Conservation (phyloP, 768 basidiomycete species). For the Mycena galopus region DNA sequence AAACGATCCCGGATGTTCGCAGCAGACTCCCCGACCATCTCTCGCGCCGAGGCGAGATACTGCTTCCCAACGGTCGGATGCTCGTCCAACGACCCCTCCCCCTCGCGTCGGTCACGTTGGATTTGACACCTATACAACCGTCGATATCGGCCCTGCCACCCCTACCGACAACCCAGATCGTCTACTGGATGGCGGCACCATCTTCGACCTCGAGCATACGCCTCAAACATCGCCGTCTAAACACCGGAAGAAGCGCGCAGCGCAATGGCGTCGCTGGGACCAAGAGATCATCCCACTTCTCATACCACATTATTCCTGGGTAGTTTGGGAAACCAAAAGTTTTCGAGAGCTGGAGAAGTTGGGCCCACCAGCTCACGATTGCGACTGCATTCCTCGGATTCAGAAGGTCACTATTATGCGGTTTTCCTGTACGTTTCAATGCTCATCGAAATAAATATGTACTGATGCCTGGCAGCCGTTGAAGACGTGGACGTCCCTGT, state of each 20-base stretch:
- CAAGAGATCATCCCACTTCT: not conserved
- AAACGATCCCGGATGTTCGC: not conserved
- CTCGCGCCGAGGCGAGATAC: not conserved
- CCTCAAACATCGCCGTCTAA: too few species aligned
- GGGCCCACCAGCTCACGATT: not conserved
- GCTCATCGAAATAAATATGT: not conserved
- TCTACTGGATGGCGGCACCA: too few species aligned
- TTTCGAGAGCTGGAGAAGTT: not conserved
- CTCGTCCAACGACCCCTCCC: not conserved
- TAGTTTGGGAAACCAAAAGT: not conserved
- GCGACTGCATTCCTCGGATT: not conserved
- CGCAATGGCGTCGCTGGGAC: not conserved
- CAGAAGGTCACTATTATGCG: not conserved
- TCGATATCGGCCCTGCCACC: too few species aligned
- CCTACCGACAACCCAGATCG: too few species aligned
- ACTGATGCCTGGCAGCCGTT: not conserved
- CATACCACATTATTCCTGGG: too few species aligned
- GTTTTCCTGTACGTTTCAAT: not conserved
- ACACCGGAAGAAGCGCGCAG: not conserved
- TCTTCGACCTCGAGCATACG: too few species aligned
- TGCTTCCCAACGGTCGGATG: not conserved
- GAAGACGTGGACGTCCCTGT: not conserved
- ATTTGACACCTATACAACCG: too few species aligned
- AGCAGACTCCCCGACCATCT: not conserved
- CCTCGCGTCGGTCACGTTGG: too few species aligned